Evolutionary conservation across 495 filamentous ascomycete genomes (phyloP).

Genomic region (Aspergillus affinis): DNA sequence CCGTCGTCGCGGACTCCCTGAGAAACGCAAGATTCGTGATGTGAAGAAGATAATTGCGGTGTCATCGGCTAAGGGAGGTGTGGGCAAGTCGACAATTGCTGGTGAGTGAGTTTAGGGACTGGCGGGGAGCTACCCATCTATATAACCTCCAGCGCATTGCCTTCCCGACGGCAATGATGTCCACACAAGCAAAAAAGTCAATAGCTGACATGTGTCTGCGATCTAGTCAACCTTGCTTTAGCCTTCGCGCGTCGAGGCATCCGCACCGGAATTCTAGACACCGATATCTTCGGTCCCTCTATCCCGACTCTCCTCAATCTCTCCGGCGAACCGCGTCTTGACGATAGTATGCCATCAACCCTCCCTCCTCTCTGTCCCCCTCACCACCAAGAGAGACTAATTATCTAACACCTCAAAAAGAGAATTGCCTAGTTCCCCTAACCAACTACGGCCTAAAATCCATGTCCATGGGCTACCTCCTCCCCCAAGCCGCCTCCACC

Average conservation of each 20-base stretch:
- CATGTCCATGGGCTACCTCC: constrained; percentile 97
- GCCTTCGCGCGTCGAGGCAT: constrained; percentile 78
- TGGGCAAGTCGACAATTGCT: constrained; percentile 93
- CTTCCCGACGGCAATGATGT: no score
- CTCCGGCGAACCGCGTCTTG: constrained; percentile 67
- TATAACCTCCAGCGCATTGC: not conserved
- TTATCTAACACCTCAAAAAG: constrained; percentile 33
- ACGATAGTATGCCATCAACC: constrained; percentile 46
- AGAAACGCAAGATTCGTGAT: constrained; percentile 72
- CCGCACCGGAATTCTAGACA: constrained; percentile 84
- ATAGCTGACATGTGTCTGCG: constrained; percentile 7
- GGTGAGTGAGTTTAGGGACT: constrained; percentile 41
- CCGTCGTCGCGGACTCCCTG: constrained; percentile 79
- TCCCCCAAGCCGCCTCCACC: constrained; percentile 37
- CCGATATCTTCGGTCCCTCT: constrained; percentile 94
- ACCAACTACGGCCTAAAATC: constrained; percentile 96
- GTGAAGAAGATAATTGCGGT: constrained; percentile 89
- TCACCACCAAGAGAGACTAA: constrained; percentile 1
- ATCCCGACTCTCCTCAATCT: constrained; percentile 89
- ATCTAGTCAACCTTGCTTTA: constrained; percentile 78
- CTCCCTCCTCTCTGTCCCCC: not conserved
- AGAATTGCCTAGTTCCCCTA: constrained; percentile 80
- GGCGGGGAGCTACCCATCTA: not conserved
- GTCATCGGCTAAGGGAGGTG: constrained; percentile 93
- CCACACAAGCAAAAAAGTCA: not conserved